Evolutionary conservation across 768 basidiomycete genomes (phyloP).

Genomic region (Hysterangium stoloniferum): DNA sequence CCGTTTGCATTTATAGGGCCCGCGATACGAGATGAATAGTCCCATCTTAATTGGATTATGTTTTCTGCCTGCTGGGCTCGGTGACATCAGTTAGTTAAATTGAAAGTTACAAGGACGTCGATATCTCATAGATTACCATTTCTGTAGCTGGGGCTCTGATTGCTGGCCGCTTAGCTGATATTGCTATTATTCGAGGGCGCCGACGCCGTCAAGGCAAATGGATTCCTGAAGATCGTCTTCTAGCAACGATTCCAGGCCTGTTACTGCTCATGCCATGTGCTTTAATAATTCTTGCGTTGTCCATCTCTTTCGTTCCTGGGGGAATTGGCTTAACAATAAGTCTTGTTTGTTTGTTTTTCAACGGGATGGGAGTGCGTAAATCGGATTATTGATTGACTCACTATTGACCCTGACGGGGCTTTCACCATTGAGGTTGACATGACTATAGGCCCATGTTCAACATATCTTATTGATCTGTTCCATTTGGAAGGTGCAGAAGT

Average conservation of each 20-base stretch:
- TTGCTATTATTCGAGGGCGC: conserved; percentile 39
- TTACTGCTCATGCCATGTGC: conserved; percentile 46
- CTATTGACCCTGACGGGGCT: not conserved
- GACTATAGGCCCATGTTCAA: conserved; percentile 43
- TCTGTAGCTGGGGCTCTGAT: conserved; percentile 57
- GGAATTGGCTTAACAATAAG: conserved; percentile 41
- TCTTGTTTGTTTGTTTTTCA: conserved; percentile 51
- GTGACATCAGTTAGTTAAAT: conserved; percentile 3
- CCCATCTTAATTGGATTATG: not conserved
- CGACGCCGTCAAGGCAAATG: conserved; percentile 44
- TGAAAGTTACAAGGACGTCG: not conserved
- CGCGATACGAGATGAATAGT: not conserved
- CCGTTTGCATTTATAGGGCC: too few relatives aligned
- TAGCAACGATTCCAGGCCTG: conserved; percentile 41
- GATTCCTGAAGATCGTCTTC: conserved; percentile 64
- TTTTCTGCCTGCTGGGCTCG: conserved; percentile 3
- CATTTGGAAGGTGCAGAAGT: conserved; percentile 54
- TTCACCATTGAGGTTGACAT: conserved; percentile 39
- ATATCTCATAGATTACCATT: not conserved
- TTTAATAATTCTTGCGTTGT: conserved; percentile 39
- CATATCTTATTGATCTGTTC: conserved; percentile 55
- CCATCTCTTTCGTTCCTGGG: conserved; percentile 44
- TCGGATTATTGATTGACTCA: not conserved
- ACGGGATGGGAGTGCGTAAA: conserved; percentile 50
- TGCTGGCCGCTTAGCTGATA: conserved; percentile 53